These are phyloP conservation scores for Leccinum angustisporum DNA, from an alignment of 1,284 basidiomycete genomes.

Conservation along the genomic window DNA sequence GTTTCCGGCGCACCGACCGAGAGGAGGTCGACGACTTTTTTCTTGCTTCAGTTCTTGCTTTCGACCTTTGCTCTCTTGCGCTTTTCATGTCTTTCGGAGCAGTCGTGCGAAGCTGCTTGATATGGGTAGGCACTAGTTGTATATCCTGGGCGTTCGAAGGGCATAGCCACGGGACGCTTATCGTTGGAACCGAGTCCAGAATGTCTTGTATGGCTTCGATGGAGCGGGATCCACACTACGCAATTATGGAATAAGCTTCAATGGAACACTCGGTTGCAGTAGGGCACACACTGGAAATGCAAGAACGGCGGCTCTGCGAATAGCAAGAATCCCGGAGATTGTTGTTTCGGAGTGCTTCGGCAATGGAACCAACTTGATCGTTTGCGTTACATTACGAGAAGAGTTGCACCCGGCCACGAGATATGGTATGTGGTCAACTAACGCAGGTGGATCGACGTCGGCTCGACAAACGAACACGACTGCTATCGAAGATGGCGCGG, in stretches of 20 bases:
- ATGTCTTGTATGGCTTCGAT: conserved; percentile 40
- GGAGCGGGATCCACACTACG: conserved; percentile 41
- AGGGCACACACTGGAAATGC: conserved; percentile 52
- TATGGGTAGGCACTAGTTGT: conserved; percentile 67
- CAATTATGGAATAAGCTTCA: not conserved
- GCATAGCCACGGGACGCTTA: conserved; percentile 65
- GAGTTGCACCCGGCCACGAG: conserved; percentile 75
- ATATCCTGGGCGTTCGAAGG: conserved; percentile 11
- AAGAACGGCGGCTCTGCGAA: conserved; percentile 70
- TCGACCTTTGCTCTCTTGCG: conserved; percentile 61
- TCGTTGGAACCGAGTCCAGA: conserved; percentile 48
- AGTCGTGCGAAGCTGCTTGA: conserved; percentile 85
- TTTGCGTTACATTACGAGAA: conserved; percentile 20
- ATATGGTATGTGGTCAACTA: conserved; percentile 72
- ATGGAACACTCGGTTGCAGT: conserved; percentile 2
- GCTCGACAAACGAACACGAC: conserved; percentile 67
- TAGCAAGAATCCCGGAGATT: conserved; percentile 62
- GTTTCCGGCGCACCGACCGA: conserved; percentile 16
- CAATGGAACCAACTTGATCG: conserved; percentile 65
- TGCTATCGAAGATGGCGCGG: conserved; percentile 31
- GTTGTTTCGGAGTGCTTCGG: conserved; percentile 68
- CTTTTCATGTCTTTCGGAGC: conserved; percentile 77
- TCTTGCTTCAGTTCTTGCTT: conserved; percentile 52
- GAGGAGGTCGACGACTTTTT: conserved; percentile 12
- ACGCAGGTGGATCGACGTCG: conserved; percentile 69